Evolutionary conservation across 2,329 filamentous ascomycete genomes (phyloP), one percentile per base, ranked within the genome.

Genomic region (Ophiostoma perfectum): DNA sequence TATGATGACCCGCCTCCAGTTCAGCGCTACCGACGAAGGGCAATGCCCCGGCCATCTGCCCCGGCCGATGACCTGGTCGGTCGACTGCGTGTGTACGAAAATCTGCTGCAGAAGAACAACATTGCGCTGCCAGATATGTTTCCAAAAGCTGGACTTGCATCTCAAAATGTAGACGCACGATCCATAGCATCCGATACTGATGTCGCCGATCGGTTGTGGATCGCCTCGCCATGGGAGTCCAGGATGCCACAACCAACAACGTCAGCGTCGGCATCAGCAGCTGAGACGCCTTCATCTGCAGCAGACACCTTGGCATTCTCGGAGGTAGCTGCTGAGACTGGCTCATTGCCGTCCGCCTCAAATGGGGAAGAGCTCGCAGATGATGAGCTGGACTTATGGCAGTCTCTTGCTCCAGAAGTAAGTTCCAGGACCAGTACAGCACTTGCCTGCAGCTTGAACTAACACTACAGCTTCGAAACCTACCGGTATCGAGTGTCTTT

Each of bases 401-500:
- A 58, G 27, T 58, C 52, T 58, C 52, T 58, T 4, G 52, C 52
- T 4, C 52, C 52, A 38, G 52, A 58, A 38, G 52, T 58, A 58
- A 27, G 18, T 38, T 12, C 3, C 11, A 27, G 27, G 27, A 27
- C 27, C 27, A 27, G 27, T 27, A 27, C 27, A 27, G 27, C 27
- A 27, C 27, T 27, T 27, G 27, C 27, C 27, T 27, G 27, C 2
- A 27, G 27, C 27, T 27, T 2, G 5, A 36, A 27, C 18, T 55
- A 55, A 55, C 18, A 58, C 27, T 5, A 12, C 4, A 58, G 52
- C 52, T 58, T 38, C 52, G 52, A 1, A 58, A 14, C 14, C 52
- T 58, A 5, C 27, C 18, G 12, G 52, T 58, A 11, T 58, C 52
- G 2, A 18, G 52, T 4, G 52, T 58, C 2, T 58, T 58, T 38